Percentiles rank a stretch among this genome's conserved stretches.
These are phyloP conservation scores for Acanthamoeba culbertsoni DNA, from an alignment of 208 protist species.

Conservation along the genomic window DNA sequence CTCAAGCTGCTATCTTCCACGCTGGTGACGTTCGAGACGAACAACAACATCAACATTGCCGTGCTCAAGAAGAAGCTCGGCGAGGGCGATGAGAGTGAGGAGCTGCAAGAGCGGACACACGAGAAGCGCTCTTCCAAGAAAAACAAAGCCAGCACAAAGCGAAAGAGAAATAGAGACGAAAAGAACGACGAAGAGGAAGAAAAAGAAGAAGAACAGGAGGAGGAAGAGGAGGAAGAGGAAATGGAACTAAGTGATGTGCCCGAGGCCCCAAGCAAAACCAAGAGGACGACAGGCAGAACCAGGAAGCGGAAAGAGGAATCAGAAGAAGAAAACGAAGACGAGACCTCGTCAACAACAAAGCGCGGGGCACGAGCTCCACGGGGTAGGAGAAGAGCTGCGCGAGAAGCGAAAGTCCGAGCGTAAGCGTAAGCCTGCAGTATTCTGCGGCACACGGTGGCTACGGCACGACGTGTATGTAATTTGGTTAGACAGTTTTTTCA, in stretches of 20 bases:
- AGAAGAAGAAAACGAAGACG: slow-evolving; percentile 33
- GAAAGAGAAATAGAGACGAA: not conserved
- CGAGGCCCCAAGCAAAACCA: not conserved
- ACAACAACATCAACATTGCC: slow-evolving; percentile 35
- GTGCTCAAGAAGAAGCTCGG: slow-evolving; percentile 25
- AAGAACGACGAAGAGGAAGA: slow-evolving; percentile 23
- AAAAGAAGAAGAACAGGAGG: not conserved
- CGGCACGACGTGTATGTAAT: no score
- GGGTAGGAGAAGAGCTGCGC: not conserved
- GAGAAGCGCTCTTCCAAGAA: not conserved
- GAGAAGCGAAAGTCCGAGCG: no score
- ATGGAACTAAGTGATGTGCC: not conserved
- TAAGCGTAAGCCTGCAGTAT: no score
- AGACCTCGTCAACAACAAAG: not conserved
- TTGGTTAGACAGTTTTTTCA: no score
- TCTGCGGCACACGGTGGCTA: no score
- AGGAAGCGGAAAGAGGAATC: not conserved
- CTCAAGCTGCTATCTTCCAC: slow-evolving; percentile 36
- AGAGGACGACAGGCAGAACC: not conserved
- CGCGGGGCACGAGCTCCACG: not conserved
- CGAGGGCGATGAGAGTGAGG: slow-evolving; percentile 44
- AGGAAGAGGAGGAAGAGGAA: slow-evolving; percentile 39
- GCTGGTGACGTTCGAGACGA: slow-evolving; percentile 54
- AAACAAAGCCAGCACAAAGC: not conserved
- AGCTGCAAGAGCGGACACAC: not conserved